A percentile compares a stretch with the other conserved stretches of the same genome.
These are phyloP conservation scores for Veloboletus limbatus DNA, from an alignment of 1,284 basidiomycete genomes.

Conservation along the genomic window DNA sequence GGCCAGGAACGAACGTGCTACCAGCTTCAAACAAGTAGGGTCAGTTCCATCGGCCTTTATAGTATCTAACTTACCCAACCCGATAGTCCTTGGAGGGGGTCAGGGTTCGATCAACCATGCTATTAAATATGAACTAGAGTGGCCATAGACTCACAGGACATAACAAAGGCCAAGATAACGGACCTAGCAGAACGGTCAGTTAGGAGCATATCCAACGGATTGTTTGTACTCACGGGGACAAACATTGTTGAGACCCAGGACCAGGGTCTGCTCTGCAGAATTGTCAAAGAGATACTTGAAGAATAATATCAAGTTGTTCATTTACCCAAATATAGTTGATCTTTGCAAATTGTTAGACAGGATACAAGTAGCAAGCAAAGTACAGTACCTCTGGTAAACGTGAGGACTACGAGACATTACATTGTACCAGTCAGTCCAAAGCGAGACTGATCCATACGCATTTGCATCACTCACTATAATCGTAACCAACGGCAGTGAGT, in stretches of 20 bases:
- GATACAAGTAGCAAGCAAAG: neutral
- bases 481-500: neutral
- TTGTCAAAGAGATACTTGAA: neutral
- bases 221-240: conserved; percentile 1
- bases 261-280: conserved; percentile 4
- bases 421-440: too few relatives aligned
- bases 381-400: neutral
- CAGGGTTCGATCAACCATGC: neutral
- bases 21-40: neutral
- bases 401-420: neutral
- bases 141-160: neutral
- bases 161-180: conserved; percentile 2
- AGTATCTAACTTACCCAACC: neutral
- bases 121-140: neutral
- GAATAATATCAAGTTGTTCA: too few relatives aligned
- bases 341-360: conserved; percentile 1
- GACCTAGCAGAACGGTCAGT: neutral
- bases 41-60: neutral
- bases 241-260: conserved; percentile 6
- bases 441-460: neutral
- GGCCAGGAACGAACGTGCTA: neutral
- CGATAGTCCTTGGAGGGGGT: neutral
- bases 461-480: neutral
- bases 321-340: conserved; percentile 10
- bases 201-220: neutral